phyloP scores from a whole-genome alignment of 2,329 filamentous ascomycete species.

The Cladorrhinum sp. region DNA sequence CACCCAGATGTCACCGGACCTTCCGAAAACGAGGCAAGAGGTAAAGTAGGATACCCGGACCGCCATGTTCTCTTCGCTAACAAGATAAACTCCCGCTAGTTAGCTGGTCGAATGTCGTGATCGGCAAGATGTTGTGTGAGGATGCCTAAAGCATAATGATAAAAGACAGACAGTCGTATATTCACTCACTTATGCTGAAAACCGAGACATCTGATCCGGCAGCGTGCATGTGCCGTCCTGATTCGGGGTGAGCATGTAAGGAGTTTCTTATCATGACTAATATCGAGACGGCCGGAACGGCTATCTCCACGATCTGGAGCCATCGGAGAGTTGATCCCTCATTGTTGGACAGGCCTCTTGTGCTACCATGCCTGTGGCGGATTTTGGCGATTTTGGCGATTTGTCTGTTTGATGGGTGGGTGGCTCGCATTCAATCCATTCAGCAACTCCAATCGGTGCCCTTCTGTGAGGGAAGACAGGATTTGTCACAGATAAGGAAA shows the following conservation, averaged over 20 bases:
- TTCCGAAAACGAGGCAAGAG: no score
- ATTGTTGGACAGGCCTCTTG: neutral
- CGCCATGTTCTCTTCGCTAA: neutral
- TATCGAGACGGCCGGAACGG: conserved; percentile 15
- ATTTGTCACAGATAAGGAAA: neutral
- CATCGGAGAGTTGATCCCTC: conserved; percentile 8
- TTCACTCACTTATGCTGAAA: neutral
- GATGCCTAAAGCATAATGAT: neutral
- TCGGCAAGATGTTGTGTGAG: neutral
- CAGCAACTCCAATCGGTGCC: neutral
- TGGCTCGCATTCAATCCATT: neutral
- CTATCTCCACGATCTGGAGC: conserved; percentile 20
- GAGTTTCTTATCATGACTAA: conserved; percentile 10
- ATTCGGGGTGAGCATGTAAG: neutral
- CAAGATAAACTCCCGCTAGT: neutral
- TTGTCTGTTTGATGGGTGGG: neutral
- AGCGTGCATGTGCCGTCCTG: conserved; percentile 3
- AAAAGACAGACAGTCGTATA: neutral
- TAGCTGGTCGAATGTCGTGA: neutral
- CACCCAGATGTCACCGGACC: no score
- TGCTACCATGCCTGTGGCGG: neutral
- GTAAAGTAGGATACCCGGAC: no score
- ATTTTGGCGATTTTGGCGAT: neutral
- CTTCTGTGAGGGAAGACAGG: no score
- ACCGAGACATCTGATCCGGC: conserved; percentile 1